Conservation (phyloP, 2,329 filamentous ascomycete genomes). For the Gnomoniopsis smithogilvyi region DNA sequence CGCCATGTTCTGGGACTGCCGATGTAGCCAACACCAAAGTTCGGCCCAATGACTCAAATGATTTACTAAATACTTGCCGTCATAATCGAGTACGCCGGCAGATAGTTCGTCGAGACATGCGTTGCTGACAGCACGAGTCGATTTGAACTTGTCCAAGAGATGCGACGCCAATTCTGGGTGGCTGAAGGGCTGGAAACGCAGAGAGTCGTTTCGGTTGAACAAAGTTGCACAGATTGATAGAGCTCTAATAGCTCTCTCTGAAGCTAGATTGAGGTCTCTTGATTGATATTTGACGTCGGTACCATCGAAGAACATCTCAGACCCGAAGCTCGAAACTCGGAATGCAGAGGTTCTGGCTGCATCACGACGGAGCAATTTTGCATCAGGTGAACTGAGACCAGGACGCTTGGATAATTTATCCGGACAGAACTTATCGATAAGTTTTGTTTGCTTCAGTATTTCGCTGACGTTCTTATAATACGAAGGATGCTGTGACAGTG, state of each 20-base stretch:
- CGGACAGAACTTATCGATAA: constrained; percentile 28
- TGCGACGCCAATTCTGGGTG: neutral
- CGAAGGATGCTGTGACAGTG: constrained; percentile 41
- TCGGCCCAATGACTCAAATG: neutral
- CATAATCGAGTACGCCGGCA: neutral
- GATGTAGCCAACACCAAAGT: constrained; percentile 15
- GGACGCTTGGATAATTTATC: constrained; percentile 4
- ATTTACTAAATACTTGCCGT: constrained; percentile 1
- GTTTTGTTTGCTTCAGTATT: constrained; percentile 32
- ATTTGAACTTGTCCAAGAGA: neutral
- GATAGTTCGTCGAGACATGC: neutral
- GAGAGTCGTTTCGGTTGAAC: no score
- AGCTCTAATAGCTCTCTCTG: neutral
- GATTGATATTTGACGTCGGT: constrained; percentile 18
- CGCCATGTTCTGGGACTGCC: neutral
- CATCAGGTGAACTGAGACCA: neutral
- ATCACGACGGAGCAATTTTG: constrained; percentile 20
- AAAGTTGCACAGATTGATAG: no score
- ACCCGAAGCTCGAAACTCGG: constrained; percentile 25
- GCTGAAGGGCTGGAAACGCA: no score
- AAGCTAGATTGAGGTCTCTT: neutral
- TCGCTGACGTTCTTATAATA: constrained; percentile 34
- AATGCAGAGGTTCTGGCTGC: constrained; percentile 39
- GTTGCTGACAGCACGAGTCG: neutral
- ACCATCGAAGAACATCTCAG: constrained; percentile 18